A percentile compares a stretch with the other conserved stretches of the same genome.
phyloP scores from a whole-genome alignment of 768 basidiomycete species.

The Kwoniella pini region DNA sequence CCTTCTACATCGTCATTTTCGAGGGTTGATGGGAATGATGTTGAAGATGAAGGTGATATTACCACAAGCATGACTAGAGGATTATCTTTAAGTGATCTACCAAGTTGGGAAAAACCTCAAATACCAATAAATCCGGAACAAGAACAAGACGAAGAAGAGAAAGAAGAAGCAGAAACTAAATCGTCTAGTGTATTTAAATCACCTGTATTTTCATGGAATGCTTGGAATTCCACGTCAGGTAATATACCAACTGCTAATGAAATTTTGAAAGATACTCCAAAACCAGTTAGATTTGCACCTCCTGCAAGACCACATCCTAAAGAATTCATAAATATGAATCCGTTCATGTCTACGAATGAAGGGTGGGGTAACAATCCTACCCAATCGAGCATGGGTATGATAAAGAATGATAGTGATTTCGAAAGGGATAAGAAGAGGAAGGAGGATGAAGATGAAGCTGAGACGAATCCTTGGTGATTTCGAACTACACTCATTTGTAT shows the following conservation, averaged over 20 bases:
- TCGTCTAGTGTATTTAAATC: constrained; percentile 11
- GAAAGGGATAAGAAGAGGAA: constrained; percentile 24
- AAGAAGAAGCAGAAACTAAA: too few species aligned
- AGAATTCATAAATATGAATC: constrained; percentile 39
- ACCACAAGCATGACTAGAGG: constrained; percentile 2
- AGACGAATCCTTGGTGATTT: constrained; percentile 48
- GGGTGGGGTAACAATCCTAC: background rate
- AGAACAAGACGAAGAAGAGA: background rate
- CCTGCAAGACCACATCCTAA: constrained; percentile 49
- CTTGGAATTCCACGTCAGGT: constrained; percentile 10
- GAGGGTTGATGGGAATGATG: constrained; percentile 1
- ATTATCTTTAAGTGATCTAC: constrained; percentile 9
- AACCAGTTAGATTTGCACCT: constrained; percentile 39
- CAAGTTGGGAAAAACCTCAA: constrained; percentile 32
- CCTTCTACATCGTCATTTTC: background rate
- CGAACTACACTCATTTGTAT: too few species aligned
- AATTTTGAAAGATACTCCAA: constrained; percentile 3
- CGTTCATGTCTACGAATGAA: constrained; percentile 26
- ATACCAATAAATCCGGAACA: background rate
- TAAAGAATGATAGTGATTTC: background rate
- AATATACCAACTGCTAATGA: constrained; percentile 4
- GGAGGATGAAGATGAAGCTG: constrained; percentile 40
- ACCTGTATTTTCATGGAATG: constrained; percentile 17
- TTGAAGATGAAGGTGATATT: constrained; percentile 38
- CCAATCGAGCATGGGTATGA: background rate